These are phyloP conservation scores for Penicillium digitatum DNA, from an alignment of 2,329 filamentous ascomycete species.

Conservation along the genomic window DNA sequence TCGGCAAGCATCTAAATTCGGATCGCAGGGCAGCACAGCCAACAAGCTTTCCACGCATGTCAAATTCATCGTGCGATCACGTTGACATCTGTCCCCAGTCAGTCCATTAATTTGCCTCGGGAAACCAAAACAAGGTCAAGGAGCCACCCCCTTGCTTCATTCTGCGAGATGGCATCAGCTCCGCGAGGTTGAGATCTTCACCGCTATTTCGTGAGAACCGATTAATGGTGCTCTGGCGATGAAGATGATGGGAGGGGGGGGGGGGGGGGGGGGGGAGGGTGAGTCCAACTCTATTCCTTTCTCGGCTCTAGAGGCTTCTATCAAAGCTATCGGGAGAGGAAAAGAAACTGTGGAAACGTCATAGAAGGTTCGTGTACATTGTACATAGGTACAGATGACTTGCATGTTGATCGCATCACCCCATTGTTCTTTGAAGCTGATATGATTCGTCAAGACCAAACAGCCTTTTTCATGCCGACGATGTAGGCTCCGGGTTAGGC, in stretches of 20 bases:
- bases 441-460: neutral
- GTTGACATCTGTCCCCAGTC: neutral
- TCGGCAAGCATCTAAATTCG: neutral
- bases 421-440: neutral
- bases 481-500: neutral
- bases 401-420: neutral
- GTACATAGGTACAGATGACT: conserved; percentile 3
- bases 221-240: neutral
- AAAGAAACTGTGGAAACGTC: neutral
- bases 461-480: neutral
- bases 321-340: neutral
- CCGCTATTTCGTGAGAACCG: conserved; percentile 17
- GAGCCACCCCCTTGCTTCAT: conserved; percentile 17
- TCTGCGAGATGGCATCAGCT: conserved; percentile 22
- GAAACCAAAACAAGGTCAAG: neutral
- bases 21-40: neutral
- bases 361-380: neutral
- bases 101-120: neutral
- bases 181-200: conserved; percentile 10
- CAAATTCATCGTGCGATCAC: neutral
- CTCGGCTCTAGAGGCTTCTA: neutral
- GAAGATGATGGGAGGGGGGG: neutral
- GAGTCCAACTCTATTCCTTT: neutral
- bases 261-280: too few species aligned
- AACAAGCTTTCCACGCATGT: conserved; percentile 10